phyloP scores from a whole-genome alignment of 179 eudicot genomes.

The Silene vulgaris region DNA sequence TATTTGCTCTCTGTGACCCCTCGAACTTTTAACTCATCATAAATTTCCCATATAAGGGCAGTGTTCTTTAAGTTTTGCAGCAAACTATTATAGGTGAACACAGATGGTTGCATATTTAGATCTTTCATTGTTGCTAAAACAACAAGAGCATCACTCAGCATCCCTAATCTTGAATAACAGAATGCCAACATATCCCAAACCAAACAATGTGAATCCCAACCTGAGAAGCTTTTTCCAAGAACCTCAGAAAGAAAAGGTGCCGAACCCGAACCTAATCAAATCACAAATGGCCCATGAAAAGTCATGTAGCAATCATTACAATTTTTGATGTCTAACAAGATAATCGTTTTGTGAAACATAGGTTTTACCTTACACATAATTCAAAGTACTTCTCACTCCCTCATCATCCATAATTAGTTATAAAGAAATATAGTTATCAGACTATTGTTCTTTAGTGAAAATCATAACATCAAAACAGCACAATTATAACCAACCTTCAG shows the following conservation, averaged over 20 bases:
- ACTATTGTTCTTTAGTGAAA: no score
- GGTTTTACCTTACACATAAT: not conserved
- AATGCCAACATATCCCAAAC: conserved; percentile 82
- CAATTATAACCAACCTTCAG: no score
- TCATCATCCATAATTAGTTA: not conserved
- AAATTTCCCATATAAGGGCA: conserved; percentile 46
- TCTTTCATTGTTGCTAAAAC: conserved; percentile 72
- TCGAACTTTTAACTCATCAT: conserved; percentile 44
- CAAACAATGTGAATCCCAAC: conserved; percentile 43
- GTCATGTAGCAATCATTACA: not conserved
- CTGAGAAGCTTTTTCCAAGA: conserved; percentile 46
- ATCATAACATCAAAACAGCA: no score
- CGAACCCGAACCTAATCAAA: conserved; percentile 56
- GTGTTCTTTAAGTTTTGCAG: conserved; percentile 61
- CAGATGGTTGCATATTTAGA: conserved; percentile 52
- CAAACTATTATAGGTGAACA: conserved; percentile 66
- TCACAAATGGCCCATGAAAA: conserved; percentile 31
- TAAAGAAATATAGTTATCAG: not conserved
- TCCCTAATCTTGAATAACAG: conserved; percentile 57
- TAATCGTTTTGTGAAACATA: not conserved
- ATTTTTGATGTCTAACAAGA: not conserved
- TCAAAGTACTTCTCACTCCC: no score
- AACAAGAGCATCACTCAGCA: conserved; percentile 64
- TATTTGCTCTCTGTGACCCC: conserved; percentile 41
- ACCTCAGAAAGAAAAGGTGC: conserved; percentile 56